These are phyloP conservation scores for Ruellia speciosa DNA, from an alignment of 305 asterid species.

Conservation along the genomic window DNA sequence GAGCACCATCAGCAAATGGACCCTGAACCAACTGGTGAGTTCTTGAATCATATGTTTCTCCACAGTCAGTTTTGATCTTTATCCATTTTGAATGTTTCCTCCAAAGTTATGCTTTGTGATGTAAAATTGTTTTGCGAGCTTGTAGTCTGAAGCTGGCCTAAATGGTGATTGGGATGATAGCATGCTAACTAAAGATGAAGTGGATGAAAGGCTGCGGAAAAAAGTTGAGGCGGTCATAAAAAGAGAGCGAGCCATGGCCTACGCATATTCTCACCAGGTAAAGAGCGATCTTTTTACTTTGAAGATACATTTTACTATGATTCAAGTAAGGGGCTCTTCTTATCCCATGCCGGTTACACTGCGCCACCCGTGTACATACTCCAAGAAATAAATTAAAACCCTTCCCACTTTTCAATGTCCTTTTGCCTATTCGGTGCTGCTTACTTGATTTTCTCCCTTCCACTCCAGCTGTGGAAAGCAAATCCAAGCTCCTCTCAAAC, in stretches of 20 bases:
- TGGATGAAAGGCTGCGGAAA: constrained; percentile 49
- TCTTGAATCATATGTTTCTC: constrained; percentile 4
- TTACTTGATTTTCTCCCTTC: background rate
- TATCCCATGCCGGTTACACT: too few species aligned
- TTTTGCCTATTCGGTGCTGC: background rate
- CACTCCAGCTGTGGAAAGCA: constrained; percentile 43
- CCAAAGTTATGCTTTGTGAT: background rate
- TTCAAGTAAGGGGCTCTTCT: background rate
- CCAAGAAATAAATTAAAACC: too few species aligned
- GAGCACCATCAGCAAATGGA: constrained; percentile 63
- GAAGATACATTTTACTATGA: background rate
- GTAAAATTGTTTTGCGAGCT: constrained; percentile 3
- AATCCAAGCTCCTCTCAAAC: constrained; percentile 33
- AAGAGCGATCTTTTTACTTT: background rate
- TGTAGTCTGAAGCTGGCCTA: constrained; percentile 57
- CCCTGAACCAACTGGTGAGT: constrained; percentile 47
- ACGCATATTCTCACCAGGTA: constrained; percentile 90
- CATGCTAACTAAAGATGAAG: constrained; percentile 65
- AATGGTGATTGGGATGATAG: constrained; percentile 85
- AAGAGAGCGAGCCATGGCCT: constrained; percentile 91
- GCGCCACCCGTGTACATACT: too few species aligned
- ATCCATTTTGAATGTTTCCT: background rate
- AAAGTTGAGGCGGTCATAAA: constrained; percentile 91
- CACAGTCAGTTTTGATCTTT: background rate
- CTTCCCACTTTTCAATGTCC: too few species aligned